Evolutionary conservation across 768 basidiomycete genomes (phyloP).

Genomic region (Pleurotus eryngii): DNA sequence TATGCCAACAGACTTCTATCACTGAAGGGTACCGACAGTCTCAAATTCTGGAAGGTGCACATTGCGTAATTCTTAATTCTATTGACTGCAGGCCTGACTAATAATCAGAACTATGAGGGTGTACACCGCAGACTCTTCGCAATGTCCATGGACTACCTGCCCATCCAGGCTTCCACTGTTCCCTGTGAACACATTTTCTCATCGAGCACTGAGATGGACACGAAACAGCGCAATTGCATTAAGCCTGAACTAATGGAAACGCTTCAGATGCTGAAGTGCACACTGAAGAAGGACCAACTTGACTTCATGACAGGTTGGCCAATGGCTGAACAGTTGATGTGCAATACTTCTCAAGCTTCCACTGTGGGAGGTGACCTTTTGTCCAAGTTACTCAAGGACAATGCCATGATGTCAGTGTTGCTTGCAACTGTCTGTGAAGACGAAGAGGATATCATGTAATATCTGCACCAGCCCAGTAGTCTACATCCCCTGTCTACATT

Average conservation of each 20-base stretch:
- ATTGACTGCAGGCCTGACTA: not conserved
- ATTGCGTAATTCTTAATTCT: not conserved
- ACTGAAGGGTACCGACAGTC: not conserved
- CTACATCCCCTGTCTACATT: too few species aligned
- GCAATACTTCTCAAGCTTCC: not conserved
- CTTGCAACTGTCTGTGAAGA: not conserved
- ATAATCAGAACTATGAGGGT: not conserved
- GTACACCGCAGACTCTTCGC: not conserved
- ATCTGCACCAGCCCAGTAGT: too few species aligned
- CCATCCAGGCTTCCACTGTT: constrained; percentile 15
- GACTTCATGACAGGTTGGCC: constrained; percentile 8
- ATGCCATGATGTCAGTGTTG: not conserved
- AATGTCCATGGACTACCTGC: constrained; percentile 9
- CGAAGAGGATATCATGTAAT: too few species aligned
- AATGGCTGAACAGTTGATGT: not conserved
- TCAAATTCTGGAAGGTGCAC: constrained; percentile 7
- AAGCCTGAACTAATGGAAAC: constrained; percentile 17
- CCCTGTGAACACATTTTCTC: constrained; percentile 18
- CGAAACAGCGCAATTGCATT: constrained; percentile 11
- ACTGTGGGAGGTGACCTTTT: not conserved
- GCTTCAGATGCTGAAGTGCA: constrained; percentile 16
- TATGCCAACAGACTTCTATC: not conserved
- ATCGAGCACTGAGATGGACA: constrained; percentile 13
- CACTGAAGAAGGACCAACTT: constrained; percentile 8
- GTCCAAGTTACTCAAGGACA: not conserved